Evolutionary conservation across 805 yeast genomes (phyloP), one percentile per base, ranked within the genome.

Genomic region (Candida yuanshanica): DNA sequence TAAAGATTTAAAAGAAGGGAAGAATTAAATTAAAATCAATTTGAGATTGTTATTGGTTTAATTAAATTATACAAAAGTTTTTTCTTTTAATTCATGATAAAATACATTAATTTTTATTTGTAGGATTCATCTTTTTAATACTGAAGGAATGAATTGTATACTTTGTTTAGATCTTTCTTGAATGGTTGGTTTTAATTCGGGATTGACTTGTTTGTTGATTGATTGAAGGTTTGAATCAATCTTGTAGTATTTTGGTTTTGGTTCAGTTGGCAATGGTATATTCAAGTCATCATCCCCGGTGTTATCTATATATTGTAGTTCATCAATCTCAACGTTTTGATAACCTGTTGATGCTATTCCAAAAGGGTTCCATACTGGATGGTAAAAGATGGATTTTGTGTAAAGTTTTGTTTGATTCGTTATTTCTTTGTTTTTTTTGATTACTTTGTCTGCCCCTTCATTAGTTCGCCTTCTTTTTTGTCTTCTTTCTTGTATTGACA

Each of bases 281-380:
- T 42, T 37, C 12, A 31, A 38, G 43, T 16, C 52, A 41, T 43
- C 55, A 58, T 14, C 20, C 2, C 35, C 14, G 7, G n/a, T 27
- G 10, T 26, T 23, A 31, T 21, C 11, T 14, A n/a, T n/a, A n/a
- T n/a, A n/a, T n/a, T n/a, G n/a, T n/a, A n/a, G n/a, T n/a, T n/a
- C 20, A 4, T 16, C 13, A 3, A 20, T 17, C 12, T 37, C 35
- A 21, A 61, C 26, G 24, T 43, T 58, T 33, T 49, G 50, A n/a
- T 34, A n/a, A 7, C 32, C 50, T 4, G 45, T 39, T 0, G 84
- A 83, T 0, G 79, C 75, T 36, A 52, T 59, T 0, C 88, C 88
- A 5, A 69, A 52, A 2, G 82, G 79, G 45, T 81, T 81, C 64
- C 83, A 70, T 46, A 81, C 85, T 5, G 81, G 79, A 49, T 81